These are phyloP conservation scores for Neophaeococcomyces aloes DNA, from an alignment of 2,329 filamentous ascomycete species.

Conservation along the genomic window DNA sequence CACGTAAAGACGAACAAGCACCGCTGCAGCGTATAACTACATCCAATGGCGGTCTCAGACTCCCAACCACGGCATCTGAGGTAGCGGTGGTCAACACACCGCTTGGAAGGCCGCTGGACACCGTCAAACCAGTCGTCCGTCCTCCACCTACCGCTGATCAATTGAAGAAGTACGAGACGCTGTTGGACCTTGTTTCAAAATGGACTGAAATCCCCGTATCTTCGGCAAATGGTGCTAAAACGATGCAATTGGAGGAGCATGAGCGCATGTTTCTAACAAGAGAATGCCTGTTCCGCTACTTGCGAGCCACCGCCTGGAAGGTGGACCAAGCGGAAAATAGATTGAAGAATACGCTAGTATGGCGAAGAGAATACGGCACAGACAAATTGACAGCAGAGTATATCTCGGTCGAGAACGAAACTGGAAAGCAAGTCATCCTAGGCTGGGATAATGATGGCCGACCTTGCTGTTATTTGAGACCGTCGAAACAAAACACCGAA, in stretches of 20 bases:
- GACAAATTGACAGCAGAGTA: conserved; percentile 66
- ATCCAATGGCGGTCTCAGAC: conserved; percentile 9
- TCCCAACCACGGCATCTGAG: conserved; percentile 30
- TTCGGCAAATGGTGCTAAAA: conserved; percentile 46
- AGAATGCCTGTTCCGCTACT: conserved; percentile 85
- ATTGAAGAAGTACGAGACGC: conserved; percentile 65
- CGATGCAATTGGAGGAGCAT: conserved; percentile 58
- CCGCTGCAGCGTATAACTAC: conserved; percentile 1
- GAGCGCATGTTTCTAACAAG: conserved; percentile 86
- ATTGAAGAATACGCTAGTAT: conserved; percentile 68
- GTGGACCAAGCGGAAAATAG: conserved; percentile 64
- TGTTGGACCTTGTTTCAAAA: conserved; percentile 58
- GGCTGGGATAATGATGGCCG: conserved; percentile 77
- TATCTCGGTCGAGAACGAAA: conserved; percentile 89
- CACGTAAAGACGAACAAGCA: neutral
- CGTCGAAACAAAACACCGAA: conserved; percentile 86
- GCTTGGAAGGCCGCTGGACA: conserved; percentile 47
- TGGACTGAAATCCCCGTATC: conserved; percentile 63
- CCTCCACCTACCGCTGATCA: conserved; percentile 63
- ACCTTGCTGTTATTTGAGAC: conserved; percentile 86
- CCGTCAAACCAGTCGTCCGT: conserved; percentile 46
- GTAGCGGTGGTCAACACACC: conserved; percentile 43
- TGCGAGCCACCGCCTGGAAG: conserved; percentile 88
- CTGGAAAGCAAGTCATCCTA: conserved; percentile 82
- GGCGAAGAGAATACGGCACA: conserved; percentile 84